Evolutionary conservation across 1,284 basidiomycete species (phyloP).

Genomic region (Trichosporon coremiiforme): DNA sequence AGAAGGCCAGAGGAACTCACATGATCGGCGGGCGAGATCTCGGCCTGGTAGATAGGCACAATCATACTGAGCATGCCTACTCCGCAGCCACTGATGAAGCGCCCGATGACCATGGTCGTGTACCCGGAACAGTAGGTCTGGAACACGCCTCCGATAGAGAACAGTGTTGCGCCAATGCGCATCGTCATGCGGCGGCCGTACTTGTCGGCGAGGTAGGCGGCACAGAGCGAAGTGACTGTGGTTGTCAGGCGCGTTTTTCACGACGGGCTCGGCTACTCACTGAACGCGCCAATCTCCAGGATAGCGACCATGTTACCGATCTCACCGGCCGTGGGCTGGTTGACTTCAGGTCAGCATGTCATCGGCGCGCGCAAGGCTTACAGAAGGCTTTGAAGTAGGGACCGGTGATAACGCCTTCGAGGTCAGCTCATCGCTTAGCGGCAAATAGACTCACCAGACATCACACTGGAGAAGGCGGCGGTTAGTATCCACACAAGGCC

Average conservation of each 20-base stretch:
- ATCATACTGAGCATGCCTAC: slow-evolving; percentile 93
- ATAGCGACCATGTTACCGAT: slow-evolving; percentile 79
- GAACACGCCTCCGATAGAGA: slow-evolving; percentile 82
- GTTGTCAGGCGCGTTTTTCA: not conserved
- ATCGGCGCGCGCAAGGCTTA: slow-evolving; percentile 23
- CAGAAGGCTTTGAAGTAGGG: slow-evolving; percentile 71
- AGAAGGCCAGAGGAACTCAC: slow-evolving; percentile 59
- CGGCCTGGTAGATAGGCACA: slow-evolving; percentile 84
- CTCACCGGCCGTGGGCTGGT: slow-evolving; percentile 67
- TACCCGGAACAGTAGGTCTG: slow-evolving; percentile 88
- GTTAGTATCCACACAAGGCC: slow-evolving; percentile 3
- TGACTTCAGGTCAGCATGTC: slow-evolving; percentile 56
- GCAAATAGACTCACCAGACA: slow-evolving; percentile 48
- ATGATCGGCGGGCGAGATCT: slow-evolving; percentile 84
- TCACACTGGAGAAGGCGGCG: slow-evolving; percentile 35
- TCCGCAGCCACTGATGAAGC: slow-evolving; percentile 86
- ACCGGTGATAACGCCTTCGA: slow-evolving; percentile 80
- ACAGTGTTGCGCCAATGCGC: slow-evolving; percentile 81
- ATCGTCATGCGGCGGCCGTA: slow-evolving; percentile 86
- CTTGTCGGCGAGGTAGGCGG: slow-evolving; percentile 82
- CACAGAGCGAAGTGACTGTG: slow-evolving; percentile 82
- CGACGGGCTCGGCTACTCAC: slow-evolving; percentile 58
- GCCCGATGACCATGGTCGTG: slow-evolving; percentile 80
- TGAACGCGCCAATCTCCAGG: slow-evolving; percentile 87
- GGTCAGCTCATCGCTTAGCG: slow-evolving; percentile 23